phyloP scores from a whole-genome alignment of 306 rosid species.

The Arachis stenosperma region DNA sequence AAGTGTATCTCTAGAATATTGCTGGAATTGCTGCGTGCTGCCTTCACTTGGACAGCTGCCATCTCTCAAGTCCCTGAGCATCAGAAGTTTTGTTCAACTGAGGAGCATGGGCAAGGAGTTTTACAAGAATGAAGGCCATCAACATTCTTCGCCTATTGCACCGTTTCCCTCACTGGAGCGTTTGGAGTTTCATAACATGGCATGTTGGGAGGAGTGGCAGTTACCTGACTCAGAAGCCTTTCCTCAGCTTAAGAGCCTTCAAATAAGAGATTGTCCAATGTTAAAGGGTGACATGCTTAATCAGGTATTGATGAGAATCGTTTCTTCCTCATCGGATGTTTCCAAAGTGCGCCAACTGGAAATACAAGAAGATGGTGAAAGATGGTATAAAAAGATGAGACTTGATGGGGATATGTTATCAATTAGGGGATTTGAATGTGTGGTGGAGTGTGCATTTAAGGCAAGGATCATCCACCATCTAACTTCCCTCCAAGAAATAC shows the following conservation, averaged over 20 bases:
- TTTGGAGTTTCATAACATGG: accelerated
- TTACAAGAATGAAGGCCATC: neutral
- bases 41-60: conserved; percentile 28
- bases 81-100: neutral
- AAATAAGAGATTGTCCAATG: neutral
- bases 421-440: too few species aligned
- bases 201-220: conserved; percentile 7
- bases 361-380: too few species aligned
- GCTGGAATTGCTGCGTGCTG: conserved; percentile 8
- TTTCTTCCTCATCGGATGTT: too few species aligned
- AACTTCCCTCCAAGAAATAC: too few species aligned
- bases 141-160: neutral
- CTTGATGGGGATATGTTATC: too few species aligned
- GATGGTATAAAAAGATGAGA: accelerated
- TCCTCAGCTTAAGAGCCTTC: neutral
- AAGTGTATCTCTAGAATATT: accelerated
- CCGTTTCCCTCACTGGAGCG: conserved; percentile 4
- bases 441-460: too few species aligned
- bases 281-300: neutral
- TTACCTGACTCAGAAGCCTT: conserved; percentile 1
- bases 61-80: neutral
- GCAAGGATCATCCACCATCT: too few species aligned
- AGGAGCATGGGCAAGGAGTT: neutral
- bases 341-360: too few species aligned
- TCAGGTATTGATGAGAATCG: neutral